Evolutionary conservation across 2,329 filamentous ascomycete species (phyloP), one percentile per base, ranked within the genome.

Genomic region (Claviceps sp.): DNA sequence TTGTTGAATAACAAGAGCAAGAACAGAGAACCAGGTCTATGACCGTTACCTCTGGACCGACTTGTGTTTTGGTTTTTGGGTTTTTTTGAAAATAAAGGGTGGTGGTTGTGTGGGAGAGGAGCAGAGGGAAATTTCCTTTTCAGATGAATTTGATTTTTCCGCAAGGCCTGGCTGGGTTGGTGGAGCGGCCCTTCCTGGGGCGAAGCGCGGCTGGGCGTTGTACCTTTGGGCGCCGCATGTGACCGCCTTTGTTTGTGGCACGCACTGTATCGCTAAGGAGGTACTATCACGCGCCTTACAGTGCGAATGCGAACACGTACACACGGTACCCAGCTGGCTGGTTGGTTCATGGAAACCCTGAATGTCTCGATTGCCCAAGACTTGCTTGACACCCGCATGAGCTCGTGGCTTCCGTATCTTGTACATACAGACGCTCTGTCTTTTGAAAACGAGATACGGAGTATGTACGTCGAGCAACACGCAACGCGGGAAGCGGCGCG

Each of bases 1-100:
- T 70, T 71, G 65, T 68, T 66, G 67, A 68, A 65, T 61, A 71
- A 71, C 70, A 74, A 71, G 73, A 73, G 71, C 70, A 73, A 77
- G 76, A 74, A 76, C 76, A 80, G 74, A 77, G 73, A 76, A 72
- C 66, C 70, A 74, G 75, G 71, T 76, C 75, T 73, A 74, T 67
- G 69, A 72, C 70, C 74, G 76, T 73, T 34, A 76, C 75, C 76
- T 73, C 74, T 73, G 73, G 73, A 72, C 71, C 70, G 65, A 63
- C 65, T 70, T 66, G 68, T 69, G 67, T 68, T 63, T 62, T 67
- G 65, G 66, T 64, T 68, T 55, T 67, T 63, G 67, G 61, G 60
- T 61, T 63, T 63, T 24, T 24, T 43, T 10, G 13, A 70, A 65
- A 66, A 73, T 73, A 74, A 73, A 56, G 68, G 68, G 69, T 74